These are phyloP conservation scores for Mortierella sp. DNA, from an alignment of 371 early-diverging fungal genomes.

Conservation along the genomic window DNA sequence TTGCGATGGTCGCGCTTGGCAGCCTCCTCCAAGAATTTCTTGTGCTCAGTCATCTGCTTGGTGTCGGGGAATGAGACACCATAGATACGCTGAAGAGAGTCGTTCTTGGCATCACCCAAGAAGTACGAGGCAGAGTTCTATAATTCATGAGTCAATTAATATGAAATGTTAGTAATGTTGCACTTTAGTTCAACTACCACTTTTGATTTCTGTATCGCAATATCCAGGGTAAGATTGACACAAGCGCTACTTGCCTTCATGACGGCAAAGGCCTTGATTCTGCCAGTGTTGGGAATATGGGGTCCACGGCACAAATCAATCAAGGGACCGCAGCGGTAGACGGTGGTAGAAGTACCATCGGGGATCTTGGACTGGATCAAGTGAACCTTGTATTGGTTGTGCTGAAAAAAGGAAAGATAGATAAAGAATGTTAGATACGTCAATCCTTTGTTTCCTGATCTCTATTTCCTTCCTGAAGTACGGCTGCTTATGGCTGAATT, in stretches of 20 bases:
- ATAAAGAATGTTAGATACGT: neutral
- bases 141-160: neutral
- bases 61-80: conserved; percentile 99
- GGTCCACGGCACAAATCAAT: conserved; percentile 99
- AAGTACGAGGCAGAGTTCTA: conserved; percentile 99
- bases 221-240: neutral
- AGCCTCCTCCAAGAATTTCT: conserved; percentile 96
- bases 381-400: conserved; percentile 97
- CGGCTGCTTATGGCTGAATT: conserved; percentile 18
- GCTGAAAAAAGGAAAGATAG: conserved; percentile 57
- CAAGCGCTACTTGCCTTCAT: conserved; percentile 75
- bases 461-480: conserved; percentile 3
- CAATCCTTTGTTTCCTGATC: neutral
- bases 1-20: conserved; percentile 98
- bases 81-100: conserved; percentile 98
- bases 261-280: conserved; percentile 96
- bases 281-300: conserved; percentile 97
- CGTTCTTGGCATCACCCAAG: conserved; percentile 97
- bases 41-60: conserved; percentile 96
- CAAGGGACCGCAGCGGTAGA: conserved; percentile 98
- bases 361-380: conserved; percentile 94
- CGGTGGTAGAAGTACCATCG: conserved; percentile 97
- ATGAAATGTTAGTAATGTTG: neutral
- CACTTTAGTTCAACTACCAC: too few relatives aligned
- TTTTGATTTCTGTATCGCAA: neutral